phyloP scores from a whole-genome alignment of 2,329 filamentous ascomycete genomes.

The Drechslerella coelobrocha region DNA sequence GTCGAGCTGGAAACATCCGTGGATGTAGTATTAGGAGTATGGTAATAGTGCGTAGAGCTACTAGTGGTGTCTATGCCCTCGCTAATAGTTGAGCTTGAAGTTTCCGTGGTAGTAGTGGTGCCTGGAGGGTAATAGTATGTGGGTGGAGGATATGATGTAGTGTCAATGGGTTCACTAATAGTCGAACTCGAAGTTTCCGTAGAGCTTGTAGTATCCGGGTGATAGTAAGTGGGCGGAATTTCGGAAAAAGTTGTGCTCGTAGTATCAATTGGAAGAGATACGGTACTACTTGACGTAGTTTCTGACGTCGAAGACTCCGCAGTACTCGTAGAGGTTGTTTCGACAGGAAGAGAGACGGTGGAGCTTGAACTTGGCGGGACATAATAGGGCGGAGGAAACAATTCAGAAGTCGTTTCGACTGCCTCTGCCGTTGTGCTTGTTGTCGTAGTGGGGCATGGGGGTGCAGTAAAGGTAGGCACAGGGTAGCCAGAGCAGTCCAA shows the following conservation, averaged over 20 bases:
- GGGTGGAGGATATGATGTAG: background rate
- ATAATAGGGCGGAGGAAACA: slow-evolving; percentile 1
- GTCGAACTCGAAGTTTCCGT: background rate
- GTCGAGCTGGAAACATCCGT: slow-evolving; percentile 13
- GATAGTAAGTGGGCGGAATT: slow-evolving; percentile 13
- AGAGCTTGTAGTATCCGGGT: slow-evolving; percentile 1
- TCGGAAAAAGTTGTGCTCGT: slow-evolving; percentile 11
- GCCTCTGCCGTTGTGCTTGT: slow-evolving; percentile 6
- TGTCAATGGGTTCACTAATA: background rate
- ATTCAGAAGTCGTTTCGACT: slow-evolving; percentile 3
- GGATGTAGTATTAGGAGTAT: no score
- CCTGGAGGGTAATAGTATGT: no score
- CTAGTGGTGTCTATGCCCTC: no score
- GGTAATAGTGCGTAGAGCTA: no score
- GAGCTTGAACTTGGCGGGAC: background rate
- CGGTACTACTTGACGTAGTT: slow-evolving; percentile 6
- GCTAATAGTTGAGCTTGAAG: background rate
- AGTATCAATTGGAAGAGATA: slow-evolving; percentile 10
- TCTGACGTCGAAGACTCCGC: slow-evolving; percentile 1
- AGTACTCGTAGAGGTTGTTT: slow-evolving; percentile 3
- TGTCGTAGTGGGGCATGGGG: background rate
- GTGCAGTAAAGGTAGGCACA: no score
- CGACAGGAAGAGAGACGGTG: background rate
- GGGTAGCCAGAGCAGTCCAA: no score
- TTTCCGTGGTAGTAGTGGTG: background rate